Base-by-base conservation (phyloP, 2,329 filamentous ascomycete genomes). In the Scedosporium aurantiacum region DNA sequence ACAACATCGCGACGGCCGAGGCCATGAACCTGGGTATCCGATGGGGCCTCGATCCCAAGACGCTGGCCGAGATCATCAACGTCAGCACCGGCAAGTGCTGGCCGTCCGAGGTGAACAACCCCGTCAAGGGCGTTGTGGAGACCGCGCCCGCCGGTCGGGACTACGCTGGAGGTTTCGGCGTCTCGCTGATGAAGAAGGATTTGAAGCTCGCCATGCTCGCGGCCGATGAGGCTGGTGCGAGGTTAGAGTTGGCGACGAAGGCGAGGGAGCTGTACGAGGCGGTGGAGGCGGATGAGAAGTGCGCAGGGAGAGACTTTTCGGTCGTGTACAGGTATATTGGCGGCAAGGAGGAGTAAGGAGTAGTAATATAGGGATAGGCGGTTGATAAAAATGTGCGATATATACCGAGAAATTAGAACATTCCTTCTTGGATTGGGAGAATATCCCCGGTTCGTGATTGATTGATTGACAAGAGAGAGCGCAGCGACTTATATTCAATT, bases 51-150 rank as follows among this genome's bases (percentile, higher is more conserved):
- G 82, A 86, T 63, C 77, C 83, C 2, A 76, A 78, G 67, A 86
- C 85, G 6, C 80, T 99, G 1, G 89, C 90, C 0, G 85, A 87
- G 59, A 85, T 99, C 73, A 90, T 99, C 77, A 97, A 97, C 71
- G 88, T 89, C 3, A 94, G 90, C 67, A 97, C 93, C 0, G 94
- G 94, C n/a, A 84, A 82, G 66, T 97, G 92, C 79, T 99, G 94
- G 94, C 91, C 93, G 1, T 94, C 88, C 68, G 92, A 97, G 75
- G 79, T 96, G 64, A 99, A 99, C 75, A 97, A 97, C 71, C 94
- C 94, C 0, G 91, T 97, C 2, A 86, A 86, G 10, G 92, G 91
- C 14, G 91, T 97, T 0, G 81, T 93, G 23, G 85, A 87, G 63
- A 83, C 81, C 0, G 83, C 90, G 1, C 91, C 93, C 0, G 88